phyloP scores from a whole-genome alignment of 139 green algal species.

The Coelastrella sp. region DNA sequence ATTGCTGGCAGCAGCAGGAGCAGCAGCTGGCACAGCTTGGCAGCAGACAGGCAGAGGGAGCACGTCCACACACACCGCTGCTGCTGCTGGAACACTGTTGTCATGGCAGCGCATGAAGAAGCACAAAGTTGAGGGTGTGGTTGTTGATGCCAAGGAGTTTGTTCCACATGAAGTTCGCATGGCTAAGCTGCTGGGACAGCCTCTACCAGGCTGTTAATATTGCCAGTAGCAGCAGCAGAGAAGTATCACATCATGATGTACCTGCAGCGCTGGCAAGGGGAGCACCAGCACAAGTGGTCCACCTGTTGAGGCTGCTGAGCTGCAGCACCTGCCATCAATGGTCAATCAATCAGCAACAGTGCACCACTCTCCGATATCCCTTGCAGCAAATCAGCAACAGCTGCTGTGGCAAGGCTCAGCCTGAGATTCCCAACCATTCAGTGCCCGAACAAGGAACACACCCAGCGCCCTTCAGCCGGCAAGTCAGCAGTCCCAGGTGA shows the following conservation, averaged over 20 bases:
- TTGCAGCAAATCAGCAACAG: no score
- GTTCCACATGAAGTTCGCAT: background rate
- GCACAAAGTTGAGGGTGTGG: slow-evolving; percentile 20
- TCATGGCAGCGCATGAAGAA: background rate
- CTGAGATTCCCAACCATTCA: no score
- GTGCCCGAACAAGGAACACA: no score
- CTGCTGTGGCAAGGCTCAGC: no score
- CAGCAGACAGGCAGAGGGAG: background rate
- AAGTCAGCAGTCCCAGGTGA: no score
- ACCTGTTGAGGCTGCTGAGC: no score
- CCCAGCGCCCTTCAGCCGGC: no score
- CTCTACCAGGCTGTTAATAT: background rate
- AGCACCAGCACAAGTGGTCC: background rate
- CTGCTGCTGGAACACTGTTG: background rate
- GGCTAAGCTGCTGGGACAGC: slow-evolving; percentile 7
- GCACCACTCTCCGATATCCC: no score
- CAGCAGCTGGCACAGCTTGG: background rate
- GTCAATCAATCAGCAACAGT: no score
- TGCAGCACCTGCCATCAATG: no score
- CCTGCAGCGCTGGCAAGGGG: background rate
- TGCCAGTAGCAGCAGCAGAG: background rate
- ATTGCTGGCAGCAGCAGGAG: slow-evolving; percentile 23
- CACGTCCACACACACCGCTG: background rate
- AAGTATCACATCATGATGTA: background rate
- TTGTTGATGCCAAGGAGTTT: slow-evolving; percentile 20